Evolutionary conservation across 257 asterid genomes (phyloP), one percentile per base, ranked within the genome.

Genomic region (Gardenia jasminoides): DNA sequence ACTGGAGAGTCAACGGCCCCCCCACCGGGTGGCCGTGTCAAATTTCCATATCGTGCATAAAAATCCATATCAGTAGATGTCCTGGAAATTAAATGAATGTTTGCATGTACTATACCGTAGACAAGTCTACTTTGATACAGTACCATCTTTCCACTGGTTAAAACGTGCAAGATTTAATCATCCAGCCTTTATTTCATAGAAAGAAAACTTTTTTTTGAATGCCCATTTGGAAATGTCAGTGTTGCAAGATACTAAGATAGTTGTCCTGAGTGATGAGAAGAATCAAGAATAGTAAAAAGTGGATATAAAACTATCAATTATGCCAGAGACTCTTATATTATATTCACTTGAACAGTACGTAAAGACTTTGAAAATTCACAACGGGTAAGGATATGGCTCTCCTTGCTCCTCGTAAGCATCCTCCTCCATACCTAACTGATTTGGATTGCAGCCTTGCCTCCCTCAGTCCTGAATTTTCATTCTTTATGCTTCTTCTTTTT

Each of bases 391-490:
- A n/a, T n/a, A n/a, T n/a, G n/a, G n/a, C n/a, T n/a, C n/a, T n/a
- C n/a, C n/a, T n/a, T n/a, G n/a, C n/a, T n/a, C n/a, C n/a, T n/a
- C n/a, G n/a, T n/a, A n/a, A 36, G 0, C 41, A 59, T 7, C 0
- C 11, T n/a, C 1, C 7, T 58, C 10, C 65, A 58, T 1, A 22
- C 22, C 8, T 28, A 56, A 17, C 24, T 11, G 64, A 58, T 58
- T 73, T 10, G 7, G 52, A 12, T 47, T 46, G 22, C 48, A 28
- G 11, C 30, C 19, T 59, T 33, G n/a, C n/a, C n/a, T n/a, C n/a
- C n/a, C n/a, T n/a, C n/a, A n/a, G 58, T 66, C 50, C 69, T 46
- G 24, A 30, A 67, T 24, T 33, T 77, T 72, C 78, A 44, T 66
- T 46, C 75, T 36, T 36, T 36, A 36, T 36, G 4, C 41, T 36